Evolutionary conservation across 352 stramenopile genomes (phyloP).

Genomic region (Globisporangium echinulatum): DNA sequence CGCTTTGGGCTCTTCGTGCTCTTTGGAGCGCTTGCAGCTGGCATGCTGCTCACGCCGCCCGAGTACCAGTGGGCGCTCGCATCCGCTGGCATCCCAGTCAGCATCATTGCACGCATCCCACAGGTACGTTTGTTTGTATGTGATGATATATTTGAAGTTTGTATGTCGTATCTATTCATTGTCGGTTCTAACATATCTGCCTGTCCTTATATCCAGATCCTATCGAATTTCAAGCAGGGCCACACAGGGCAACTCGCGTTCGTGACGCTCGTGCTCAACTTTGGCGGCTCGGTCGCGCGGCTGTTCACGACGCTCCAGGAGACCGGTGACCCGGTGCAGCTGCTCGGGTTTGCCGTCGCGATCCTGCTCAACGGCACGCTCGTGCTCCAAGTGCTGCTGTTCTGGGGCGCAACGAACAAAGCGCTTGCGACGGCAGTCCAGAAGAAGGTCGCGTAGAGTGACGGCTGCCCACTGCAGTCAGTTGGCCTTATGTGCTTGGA

Average conservation of each 20-base stretch:
- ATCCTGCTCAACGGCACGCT: constrained; percentile 76
- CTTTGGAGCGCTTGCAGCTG: constrained; percentile 40
- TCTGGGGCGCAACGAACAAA: constrained; percentile 79
- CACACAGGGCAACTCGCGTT: constrained; percentile 87
- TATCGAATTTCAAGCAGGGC: constrained; percentile 86
- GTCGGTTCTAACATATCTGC: constrained; percentile 4
- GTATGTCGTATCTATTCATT: not conserved
- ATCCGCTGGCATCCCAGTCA: constrained; percentile 69
- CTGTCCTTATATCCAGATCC: constrained; percentile 29
- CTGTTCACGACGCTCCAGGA: constrained; percentile 87
- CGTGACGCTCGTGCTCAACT: constrained; percentile 80
- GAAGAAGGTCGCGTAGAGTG: constrained; percentile 61
- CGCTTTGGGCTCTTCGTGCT: constrained; percentile 38
- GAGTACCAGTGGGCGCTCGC: constrained; percentile 74
- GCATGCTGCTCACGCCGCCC: constrained; percentile 57
- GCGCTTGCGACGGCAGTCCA: constrained; percentile 45
- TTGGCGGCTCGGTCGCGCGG: constrained; percentile 69
- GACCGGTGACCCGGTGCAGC: constrained; percentile 69
- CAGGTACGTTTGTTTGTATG: constrained; percentile 33
- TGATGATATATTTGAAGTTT: constrained; percentile 1
- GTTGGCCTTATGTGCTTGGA: not conserved
- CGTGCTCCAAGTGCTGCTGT: constrained; percentile 74
- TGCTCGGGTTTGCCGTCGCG: constrained; percentile 60
- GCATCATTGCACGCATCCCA: constrained; percentile 71
- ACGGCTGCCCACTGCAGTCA: not conserved